These are phyloP conservation scores for Tulasnella sp. DNA, from an alignment of 768 basidiomycete species.

Conservation along the genomic window DNA sequence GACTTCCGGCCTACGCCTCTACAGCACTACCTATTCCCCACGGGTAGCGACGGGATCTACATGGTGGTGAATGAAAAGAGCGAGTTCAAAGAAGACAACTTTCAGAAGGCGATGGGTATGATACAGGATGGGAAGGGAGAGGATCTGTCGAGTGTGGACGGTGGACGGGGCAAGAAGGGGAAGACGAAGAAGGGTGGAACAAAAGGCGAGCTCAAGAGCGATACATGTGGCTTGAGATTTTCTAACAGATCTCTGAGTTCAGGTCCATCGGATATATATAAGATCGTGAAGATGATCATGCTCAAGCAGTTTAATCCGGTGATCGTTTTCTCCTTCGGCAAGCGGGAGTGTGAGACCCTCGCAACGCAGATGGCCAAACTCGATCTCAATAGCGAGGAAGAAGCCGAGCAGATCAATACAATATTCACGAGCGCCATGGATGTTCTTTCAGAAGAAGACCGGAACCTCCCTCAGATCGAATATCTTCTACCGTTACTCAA, in stretches of 20 bases:
- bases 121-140: constrained; percentile 75
- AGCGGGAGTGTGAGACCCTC: constrained; percentile 90
- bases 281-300: constrained; percentile 98
- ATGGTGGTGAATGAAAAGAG: constrained; percentile 98
- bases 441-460: constrained; percentile 75
- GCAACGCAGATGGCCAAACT: constrained; percentile 89
- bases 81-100: constrained; percentile 94
- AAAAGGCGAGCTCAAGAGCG: constrained; percentile 49
- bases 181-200: constrained; percentile 91
- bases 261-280: constrained; percentile 91
- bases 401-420: constrained; percentile 71
- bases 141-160: constrained; percentile 77
- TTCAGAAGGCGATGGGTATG: constrained; percentile 94
- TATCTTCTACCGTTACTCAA: constrained; percentile 86
- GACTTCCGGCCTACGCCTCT: constrained; percentile 97
- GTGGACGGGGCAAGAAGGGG: constrained; percentile 82
- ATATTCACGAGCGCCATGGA: constrained; percentile 95
- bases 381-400: constrained; percentile 88
- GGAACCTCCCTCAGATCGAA: constrained; percentile 83
- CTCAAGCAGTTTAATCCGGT: constrained; percentile 94
- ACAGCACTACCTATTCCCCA: constrained; percentile 96
- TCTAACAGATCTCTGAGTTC: background rate
- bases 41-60: constrained; percentile 93
- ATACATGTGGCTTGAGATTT: background rate
- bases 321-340: constrained; percentile 97